phyloP scores from a whole-genome alignment of 2,329 filamentous ascomycete genomes.

The Aspergillus bombycis region DNA sequence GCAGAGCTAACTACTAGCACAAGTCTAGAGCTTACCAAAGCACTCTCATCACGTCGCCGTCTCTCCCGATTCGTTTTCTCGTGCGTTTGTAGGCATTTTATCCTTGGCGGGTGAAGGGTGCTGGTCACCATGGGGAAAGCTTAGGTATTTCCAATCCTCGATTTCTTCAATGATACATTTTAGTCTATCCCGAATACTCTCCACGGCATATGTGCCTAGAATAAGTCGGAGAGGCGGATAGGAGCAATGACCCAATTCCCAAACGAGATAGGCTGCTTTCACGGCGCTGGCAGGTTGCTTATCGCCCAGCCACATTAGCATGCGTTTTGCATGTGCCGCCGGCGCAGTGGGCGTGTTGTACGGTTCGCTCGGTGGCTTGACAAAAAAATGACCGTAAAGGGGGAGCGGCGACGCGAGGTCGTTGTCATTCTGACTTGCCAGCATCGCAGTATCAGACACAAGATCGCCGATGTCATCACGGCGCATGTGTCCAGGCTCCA shows the following conservation, averaged over 20 bases:
- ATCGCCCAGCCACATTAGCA: conserved; percentile 93
- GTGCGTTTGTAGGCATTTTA: neutral
- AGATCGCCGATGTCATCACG: conserved; percentile 67
- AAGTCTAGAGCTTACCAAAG: neutral
- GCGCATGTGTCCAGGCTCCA: conserved; percentile 86
- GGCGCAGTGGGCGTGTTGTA: conserved; percentile 79
- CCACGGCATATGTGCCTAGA: conserved; percentile 91
- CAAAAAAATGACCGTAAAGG: conserved; percentile 88
- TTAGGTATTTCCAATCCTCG: conserved; percentile 88
- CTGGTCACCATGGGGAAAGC: conserved; percentile 58
- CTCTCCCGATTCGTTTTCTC: conserved; percentile 4
- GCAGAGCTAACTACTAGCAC: neutral
- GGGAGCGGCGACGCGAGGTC: conserved; percentile 61
- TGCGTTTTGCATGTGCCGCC: conserved; percentile 82
- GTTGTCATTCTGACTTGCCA: conserved; percentile 28
- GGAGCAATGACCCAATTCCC: conserved; percentile 93
- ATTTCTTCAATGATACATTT: conserved; percentile 92
- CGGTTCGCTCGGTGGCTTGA: conserved; percentile 80
- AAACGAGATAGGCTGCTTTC: conserved; percentile 89
- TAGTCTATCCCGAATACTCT: conserved; percentile 88
- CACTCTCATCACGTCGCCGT: conserved; percentile 1
- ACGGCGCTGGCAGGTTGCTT: conserved; percentile 90
- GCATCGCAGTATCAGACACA: conserved; percentile 33
- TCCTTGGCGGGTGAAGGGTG: conserved; percentile 16
- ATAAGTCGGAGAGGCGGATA: conserved; percentile 85